A percentile compares a stretch with the other conserved stretches of the same genome.
Conservation (phyloP, 768 basidiomycete genomes). For the Lactifluus piperatus region DNA sequence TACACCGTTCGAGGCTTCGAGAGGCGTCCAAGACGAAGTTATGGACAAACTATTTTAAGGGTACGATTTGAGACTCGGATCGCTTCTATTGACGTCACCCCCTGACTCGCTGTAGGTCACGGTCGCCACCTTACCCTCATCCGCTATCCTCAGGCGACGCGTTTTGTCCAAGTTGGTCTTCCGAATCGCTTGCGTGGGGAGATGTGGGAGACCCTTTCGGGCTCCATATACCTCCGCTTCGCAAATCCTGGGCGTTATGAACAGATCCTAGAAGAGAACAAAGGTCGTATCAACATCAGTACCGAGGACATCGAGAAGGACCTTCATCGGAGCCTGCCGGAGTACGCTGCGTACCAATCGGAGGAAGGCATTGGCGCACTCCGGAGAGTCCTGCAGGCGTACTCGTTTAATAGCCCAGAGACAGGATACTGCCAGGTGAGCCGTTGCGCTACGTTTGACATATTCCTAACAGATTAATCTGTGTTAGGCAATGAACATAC, state of each 20-base stretch:
- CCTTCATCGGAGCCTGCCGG: conserved; percentile 88
- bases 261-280: conserved; percentile 63
- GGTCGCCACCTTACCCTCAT: conserved; percentile 93
- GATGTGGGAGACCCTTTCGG: conserved; percentile 96
- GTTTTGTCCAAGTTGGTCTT: conserved; percentile 94
- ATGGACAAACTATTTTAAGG: conserved; percentile 81
- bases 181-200: conserved; percentile 93
- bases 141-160: conserved; percentile 92
- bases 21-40: conserved; percentile 94
- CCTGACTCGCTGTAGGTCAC: conserved; percentile 47
- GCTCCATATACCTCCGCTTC: conserved; percentile 86
- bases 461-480: not conserved
- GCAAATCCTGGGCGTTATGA: conserved; percentile 79
- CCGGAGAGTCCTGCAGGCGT: conserved; percentile 87
- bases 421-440: conserved; percentile 88
- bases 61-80: conserved; percentile 33
- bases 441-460: not conserved
- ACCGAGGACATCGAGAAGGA: conserved; percentile 99
- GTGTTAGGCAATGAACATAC: conserved; percentile 88
- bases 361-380: conserved; percentile 80
- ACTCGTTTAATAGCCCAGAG: conserved; percentile 91
- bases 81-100: not conserved
- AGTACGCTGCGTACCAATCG: conserved; percentile 92
- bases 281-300: conserved; percentile 72
- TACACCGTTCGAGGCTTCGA: conserved; percentile 46